Base-by-base conservation (phyloP, 2,329 filamentous ascomycete species). In the Microdochium bolleyi region DNA sequence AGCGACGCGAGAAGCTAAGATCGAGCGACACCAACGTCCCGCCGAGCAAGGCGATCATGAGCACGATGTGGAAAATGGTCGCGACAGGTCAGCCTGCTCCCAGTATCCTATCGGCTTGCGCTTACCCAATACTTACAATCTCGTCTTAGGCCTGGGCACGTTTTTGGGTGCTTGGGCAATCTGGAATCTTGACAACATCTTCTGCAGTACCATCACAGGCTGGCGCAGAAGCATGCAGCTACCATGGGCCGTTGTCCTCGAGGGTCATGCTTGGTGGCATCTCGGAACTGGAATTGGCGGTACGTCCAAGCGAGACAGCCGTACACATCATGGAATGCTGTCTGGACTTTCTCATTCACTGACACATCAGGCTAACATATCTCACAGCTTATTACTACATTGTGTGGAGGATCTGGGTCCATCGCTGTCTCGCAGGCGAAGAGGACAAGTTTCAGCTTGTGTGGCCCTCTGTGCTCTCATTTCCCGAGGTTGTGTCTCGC, bases 111-210 rank as follows among this genome's bases (percentile, higher is more conserved):
- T 16, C 34, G 14, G 14, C 34, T 38, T 4, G 34, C 14, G 34
- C 27, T 38, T 16, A 16, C 16, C 34, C 11, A 38, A 46, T 22
- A 21, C 9, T 38, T 54, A n/a, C 48, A 50, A 19, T 21, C 32
- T 51, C 38, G 51, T 27, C 5, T 37, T 51, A 75, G 88, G 88
- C 0, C 70, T 94, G 24, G 73, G 71, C 34, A 76, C 89, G 57
- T 95, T 95, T 66, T 67, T 94, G 14, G 77, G 82, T 0, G 89
- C 88, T 0, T 95, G 90, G 62, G 72, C 75, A 4, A 79, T 95
- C 52, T 95, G 89, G 90, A 85, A 79, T 52, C 62, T 95, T 51
- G 89, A 95, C 64, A 94, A 89, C 57, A 71, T 78, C n/a, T 88
- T 84, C 65, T 95, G 90, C 67, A 72, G 74, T 24, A 78, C 75